Base-by-base conservation (phyloP, 2,329 filamentous ascomycete genomes). In the Trichophyton verrucosum region DNA sequence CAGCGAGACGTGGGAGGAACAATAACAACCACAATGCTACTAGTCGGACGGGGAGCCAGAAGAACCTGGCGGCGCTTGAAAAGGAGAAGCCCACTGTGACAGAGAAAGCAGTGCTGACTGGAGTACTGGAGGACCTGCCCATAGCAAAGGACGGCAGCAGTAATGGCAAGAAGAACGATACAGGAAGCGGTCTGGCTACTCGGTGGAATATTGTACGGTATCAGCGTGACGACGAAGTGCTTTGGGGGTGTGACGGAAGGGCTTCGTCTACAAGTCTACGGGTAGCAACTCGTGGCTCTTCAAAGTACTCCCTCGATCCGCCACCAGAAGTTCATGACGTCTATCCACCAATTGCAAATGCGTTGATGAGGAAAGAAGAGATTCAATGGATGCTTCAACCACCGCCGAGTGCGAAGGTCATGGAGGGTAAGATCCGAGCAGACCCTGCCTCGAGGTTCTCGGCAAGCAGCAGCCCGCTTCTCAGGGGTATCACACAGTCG, bases 321-420 rank as follows among this genome's bases (percentile, higher is more conserved):
- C 86, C 86, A 68, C 89, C 86, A 6, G 88, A 88, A 3, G 85
- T 95, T 67, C 94, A 95, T 74, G 89, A 95, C 63, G 82, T 91
- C 62, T 89, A 95, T 70, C 89, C 89, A 3, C 89, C 90, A 2
- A 86, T 95, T 58, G 88, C 94, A 72, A 89, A 85, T 74, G 87
- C 83, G 61, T 87, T 86, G 13, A 81, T 79, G 42, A 85, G 82
- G 70, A 84, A 78, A 69, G 84, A 85, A 60, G 89, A 88, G 62
- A 86, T 88, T 60, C 82, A 81, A 69, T 96, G 91, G 91, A 96
- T 96, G 91, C 78, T 95, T 58, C 89, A 95, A 69, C 91, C 91
- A 1, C 90, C 91, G 1, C 91, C 91, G n/a, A 83, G 86, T 38
- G 90, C 91, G 61, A 91, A 87, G 71, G 80, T 96, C 62, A 96